Evolutionary conservation across 345 rosid species (phyloP).

Genomic region (Eucalyptus tenuipes): DNA sequence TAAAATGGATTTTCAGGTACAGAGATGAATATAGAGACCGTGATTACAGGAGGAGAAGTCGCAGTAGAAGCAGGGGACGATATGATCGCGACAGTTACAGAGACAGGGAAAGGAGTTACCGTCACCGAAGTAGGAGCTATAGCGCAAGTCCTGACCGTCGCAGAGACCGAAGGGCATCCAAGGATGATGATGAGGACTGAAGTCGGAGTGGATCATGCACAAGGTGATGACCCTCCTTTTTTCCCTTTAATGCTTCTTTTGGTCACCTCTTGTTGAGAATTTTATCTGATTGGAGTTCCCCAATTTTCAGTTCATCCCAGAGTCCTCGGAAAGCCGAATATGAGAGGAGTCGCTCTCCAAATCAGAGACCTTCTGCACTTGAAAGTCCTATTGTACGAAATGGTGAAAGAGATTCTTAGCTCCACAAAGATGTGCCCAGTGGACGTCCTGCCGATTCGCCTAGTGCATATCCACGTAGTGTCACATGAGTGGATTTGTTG

Average conservation of each 20-base stretch:
- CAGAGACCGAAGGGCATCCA: slow-evolving; percentile 16
- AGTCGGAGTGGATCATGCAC: slow-evolving; percentile 19
- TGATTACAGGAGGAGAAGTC: slow-evolving; percentile 22
- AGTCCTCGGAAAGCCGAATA: neutral
- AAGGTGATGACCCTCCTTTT: neutral
- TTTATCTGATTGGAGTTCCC: neutral
- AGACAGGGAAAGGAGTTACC: slow-evolving; percentile 17
- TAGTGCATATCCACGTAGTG: neutral
- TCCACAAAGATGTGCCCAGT: slow-evolving; percentile 3
- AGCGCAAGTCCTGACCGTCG: slow-evolving; percentile 28
- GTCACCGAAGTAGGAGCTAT: slow-evolving; percentile 22
- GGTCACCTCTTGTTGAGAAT: neutral
- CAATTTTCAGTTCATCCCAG: neutral
- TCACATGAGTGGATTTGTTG: neutral
- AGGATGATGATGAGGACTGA: slow-evolving; percentile 26
- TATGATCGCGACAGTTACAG: slow-evolving; percentile 24
- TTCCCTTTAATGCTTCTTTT: neutral
- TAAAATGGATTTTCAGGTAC: neutral
- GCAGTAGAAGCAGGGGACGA: slow-evolving; percentile 31
- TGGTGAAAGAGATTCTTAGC: slow-evolving; percentile 5
- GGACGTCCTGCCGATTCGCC: slow-evolving; percentile 2
- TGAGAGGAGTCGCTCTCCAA: neutral
- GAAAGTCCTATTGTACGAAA: slow-evolving; percentile 12
- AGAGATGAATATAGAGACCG: slow-evolving; percentile 33
- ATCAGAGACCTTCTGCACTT: neutral